Percentiles rank a stretch among this genome's conserved stretches.
Conservation (phyloP, 345 rosid genomes). For the Ricinus communis region DNA sequence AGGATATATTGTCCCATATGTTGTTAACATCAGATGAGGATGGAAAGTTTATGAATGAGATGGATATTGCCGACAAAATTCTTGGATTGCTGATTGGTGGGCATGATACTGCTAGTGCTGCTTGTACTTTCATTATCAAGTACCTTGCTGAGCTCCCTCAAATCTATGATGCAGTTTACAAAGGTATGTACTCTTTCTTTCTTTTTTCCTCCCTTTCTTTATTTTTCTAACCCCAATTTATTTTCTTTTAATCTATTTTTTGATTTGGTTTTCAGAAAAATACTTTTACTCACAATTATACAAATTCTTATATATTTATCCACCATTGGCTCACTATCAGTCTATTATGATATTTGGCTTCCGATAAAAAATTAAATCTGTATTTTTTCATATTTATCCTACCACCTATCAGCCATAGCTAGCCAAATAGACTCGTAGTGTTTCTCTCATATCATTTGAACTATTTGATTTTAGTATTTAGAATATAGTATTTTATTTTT, state of each 20-base stretch:
- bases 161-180: slow-evolving; percentile 30
- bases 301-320: not conserved
- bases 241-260: not conserved
- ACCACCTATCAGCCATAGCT: too few species aligned
- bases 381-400: too few species aligned
- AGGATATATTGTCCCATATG: slow-evolving; percentile 41
- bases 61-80: slow-evolving; percentile 39
- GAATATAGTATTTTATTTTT: too few species aligned
- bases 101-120: slow-evolving; percentile 44
- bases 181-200: slow-evolving; percentile 19
- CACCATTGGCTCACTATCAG: too few species aligned
- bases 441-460: too few species aligned
- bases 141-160: slow-evolving; percentile 36
- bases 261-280: too few species aligned
- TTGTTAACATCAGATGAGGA: slow-evolving; percentile 23
- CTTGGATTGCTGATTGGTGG: slow-evolving; percentile 40
- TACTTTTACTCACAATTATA: not conserved
- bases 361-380: too few species aligned
- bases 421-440: too few species aligned
- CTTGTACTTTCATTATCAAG: slow-evolving; percentile 41
- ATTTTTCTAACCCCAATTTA: not conserved
- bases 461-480: too few species aligned
- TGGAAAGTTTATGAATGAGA: slow-evolving; percentile 39
- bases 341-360: too few species aligned
- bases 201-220: too few species aligned